Evolutionary conservation across 2,329 filamentous ascomycete genomes (phyloP).

Genomic region (Aspergillus versicolor): DNA sequence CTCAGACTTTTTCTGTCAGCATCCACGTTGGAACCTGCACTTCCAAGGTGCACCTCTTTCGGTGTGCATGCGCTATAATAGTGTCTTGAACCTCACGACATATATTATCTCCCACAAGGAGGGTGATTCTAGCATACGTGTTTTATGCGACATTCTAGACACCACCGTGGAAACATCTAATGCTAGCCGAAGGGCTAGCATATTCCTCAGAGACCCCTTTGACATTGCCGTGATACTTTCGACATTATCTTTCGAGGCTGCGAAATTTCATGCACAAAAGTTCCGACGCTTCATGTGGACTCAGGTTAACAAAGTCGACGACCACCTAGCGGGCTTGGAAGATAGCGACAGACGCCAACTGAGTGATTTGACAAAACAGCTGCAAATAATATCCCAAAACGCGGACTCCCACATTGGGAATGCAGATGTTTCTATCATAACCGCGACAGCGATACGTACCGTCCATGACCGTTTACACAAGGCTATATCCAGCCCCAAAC

Average conservation of each 20-base stretch:
- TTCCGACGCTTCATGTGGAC: constrained; percentile 20
- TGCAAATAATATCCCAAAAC: constrained; percentile 31
- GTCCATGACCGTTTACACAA: constrained; percentile 16
- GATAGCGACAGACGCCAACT: constrained; percentile 23
- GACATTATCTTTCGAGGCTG: constrained; percentile 15
- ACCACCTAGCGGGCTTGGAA: constrained; percentile 19
- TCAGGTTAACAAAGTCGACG: constrained; percentile 21
- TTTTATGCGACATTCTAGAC: constrained; percentile 10
- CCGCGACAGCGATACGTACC: constrained; percentile 21
- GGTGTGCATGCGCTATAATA: constrained; percentile 16
- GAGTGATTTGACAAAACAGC: constrained; percentile 24
- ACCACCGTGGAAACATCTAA: constrained; percentile 7
- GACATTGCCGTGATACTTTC: constrained; percentile 18
- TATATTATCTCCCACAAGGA: constrained; percentile 18
- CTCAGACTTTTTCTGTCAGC: constrained; percentile 17
- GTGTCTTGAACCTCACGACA: constrained; percentile 10
- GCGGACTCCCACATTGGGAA: constrained; percentile 29
- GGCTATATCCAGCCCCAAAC: neutral
- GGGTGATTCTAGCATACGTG: constrained; percentile 10
- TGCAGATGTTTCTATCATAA: constrained; percentile 27
- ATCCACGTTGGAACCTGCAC: constrained; percentile 19
- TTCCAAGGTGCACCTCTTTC: constrained; percentile 16
- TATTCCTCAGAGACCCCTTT: constrained; percentile 15
- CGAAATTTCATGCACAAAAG: constrained; percentile 14
- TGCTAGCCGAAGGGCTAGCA: neutral